Evolutionary conservation across 2,329 filamentous ascomycete species (phyloP), one percentile per base, ranked within the genome.

Genomic region (Venturia nashicola): DNA sequence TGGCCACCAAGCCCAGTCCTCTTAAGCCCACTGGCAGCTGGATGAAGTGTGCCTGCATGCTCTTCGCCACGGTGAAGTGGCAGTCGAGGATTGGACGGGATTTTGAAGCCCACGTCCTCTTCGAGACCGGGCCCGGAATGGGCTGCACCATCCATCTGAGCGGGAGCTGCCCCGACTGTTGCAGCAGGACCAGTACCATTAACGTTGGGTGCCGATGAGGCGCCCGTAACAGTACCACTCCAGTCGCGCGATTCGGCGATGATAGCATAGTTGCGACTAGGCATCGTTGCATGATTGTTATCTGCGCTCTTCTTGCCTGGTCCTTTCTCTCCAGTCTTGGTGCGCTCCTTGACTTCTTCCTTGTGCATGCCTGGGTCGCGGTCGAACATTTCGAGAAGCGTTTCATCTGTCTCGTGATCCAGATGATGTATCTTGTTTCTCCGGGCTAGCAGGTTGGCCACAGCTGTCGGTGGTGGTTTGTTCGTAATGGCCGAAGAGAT

Each of bases 211-310:
- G 61, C 67, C 16, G 67, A 69, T 67, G 36, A 39, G 36, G 1
- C 66, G 54, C 11, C 68, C 23, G 44, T 32, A 11, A 48, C 32
- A 27, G 43, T 1, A 32, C 51, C 51, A n/a, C 51, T 36, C 51
- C 51, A 57, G 27, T 64, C 55, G 14, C 74, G 71, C 16, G 76
- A 78, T 69, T 87, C 83, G 55, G 80, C 80, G 72, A 87, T 83
- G 71, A 83, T 83, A 65, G 84, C 84, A 70, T 83, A 86, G 72
- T 87, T 86, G 63, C 85, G 78, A 61, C 80, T 83, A 0, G 85
- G 84, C 85, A 97, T 97, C 12, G 92, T 97, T 66, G 90, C 89
- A 67, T 90, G 83, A 75, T 97, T 97, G 71, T 82, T 87, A 54
- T 78, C 78, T 0, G 86, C 83, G 4, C 88, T 90, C 77, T 92